Evolutionary conservation across 768 basidiomycete genomes (phyloP), one percentile per base, ranked within the genome.

Genomic region (Collybiopsis confluens): DNA sequence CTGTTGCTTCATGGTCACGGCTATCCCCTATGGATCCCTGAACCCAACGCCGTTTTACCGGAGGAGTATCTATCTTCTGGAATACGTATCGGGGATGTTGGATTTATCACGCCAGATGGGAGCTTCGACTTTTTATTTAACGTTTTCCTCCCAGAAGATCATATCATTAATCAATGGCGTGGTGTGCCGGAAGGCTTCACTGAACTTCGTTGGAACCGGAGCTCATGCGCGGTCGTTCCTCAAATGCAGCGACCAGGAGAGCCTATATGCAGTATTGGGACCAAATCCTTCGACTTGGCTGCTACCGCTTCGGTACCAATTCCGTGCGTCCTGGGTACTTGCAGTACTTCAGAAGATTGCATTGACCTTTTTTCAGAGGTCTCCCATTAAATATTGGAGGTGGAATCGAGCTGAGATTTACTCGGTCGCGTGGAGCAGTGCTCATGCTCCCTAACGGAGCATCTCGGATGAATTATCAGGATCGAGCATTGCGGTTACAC

Each of bases 81-180:
- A 0, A 58, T 62, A 37, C 56, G 45, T 18, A 64, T 69, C 41
- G 67, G 68, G 6, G 68, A 67, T 28, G 62, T 67, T n/a, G 64
- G 68, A 15, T 51, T 66, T 13, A 54, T 69, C 15, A 53, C 68
- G 13, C 56, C 57, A 24, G 52, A 60, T 36, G 66, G 64, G 38
- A 46, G 47, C 16, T 66, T 67, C 16, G 64, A 66, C 27, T 45
- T 61, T 18, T 60, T 69, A 33, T 69, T 69, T 54, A 66, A 64
- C 50, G 47, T 67, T 21, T 68, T 64, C 35, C 27, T 62, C 2
- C 47, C 64, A 20, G n/a, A 15, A 20, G 21, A 23, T 33, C 26
- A 58, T 42, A 57, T 55, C 43, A 55, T 66, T 45, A 45, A 66
- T 16, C 45, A 18, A 5, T 53, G 36, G 4, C 48, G 45, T 21